A percentile compares a stretch with the other conserved stretches of the same genome.
These are phyloP conservation scores for Diaporthe longicolla DNA, from an alignment of 2,329 filamentous ascomycete genomes.

Conservation along the genomic window DNA sequence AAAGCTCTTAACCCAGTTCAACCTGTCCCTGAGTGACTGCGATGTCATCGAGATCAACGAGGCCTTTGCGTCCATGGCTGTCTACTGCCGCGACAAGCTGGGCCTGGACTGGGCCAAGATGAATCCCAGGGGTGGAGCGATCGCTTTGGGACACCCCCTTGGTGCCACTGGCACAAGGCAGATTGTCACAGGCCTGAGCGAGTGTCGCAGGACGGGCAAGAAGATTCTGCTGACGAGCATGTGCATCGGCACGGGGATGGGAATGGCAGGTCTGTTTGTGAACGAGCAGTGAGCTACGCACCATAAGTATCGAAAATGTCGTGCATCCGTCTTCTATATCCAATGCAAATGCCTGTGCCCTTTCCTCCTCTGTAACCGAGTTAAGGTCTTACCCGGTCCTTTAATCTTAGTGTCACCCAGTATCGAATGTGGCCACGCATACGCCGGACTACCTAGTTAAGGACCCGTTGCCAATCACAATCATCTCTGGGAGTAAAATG, in stretches of 20 bases:
- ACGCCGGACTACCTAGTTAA: background rate
- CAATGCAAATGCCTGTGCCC: background rate
- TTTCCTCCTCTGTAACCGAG: background rate
- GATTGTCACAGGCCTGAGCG: slow-evolving; percentile 91
- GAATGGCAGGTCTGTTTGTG: slow-evolving; percentile 77
- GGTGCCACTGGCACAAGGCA: slow-evolving; percentile 83
- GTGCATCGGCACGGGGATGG: slow-evolving; percentile 82
- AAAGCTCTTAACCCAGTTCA: slow-evolving; percentile 87
- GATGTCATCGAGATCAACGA: slow-evolving; percentile 97
- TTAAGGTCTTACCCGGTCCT: background rate
- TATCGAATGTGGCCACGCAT: background rate
- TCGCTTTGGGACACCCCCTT: slow-evolving; percentile 87
- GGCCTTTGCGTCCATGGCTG: slow-evolving; percentile 97
- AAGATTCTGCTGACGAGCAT: slow-evolving; percentile 94
- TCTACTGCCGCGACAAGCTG: slow-evolving; percentile 86
- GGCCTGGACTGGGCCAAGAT: slow-evolving; percentile 81
- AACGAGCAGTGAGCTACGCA: slow-evolving; percentile 63
- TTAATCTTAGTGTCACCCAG: background rate
- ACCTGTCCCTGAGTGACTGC: slow-evolving; percentile 83
- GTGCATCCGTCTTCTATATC: background rate
- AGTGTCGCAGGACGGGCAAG: slow-evolving; percentile 87
- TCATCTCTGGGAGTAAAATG: too few species aligned
- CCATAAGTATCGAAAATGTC: background rate
- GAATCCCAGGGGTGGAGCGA: slow-evolving; percentile 86
- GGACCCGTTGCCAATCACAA: background rate